These are phyloP conservation scores for Fusarium caatingaense DNA, from an alignment of 2,329 filamentous ascomycete genomes.

Conservation along the genomic window DNA sequence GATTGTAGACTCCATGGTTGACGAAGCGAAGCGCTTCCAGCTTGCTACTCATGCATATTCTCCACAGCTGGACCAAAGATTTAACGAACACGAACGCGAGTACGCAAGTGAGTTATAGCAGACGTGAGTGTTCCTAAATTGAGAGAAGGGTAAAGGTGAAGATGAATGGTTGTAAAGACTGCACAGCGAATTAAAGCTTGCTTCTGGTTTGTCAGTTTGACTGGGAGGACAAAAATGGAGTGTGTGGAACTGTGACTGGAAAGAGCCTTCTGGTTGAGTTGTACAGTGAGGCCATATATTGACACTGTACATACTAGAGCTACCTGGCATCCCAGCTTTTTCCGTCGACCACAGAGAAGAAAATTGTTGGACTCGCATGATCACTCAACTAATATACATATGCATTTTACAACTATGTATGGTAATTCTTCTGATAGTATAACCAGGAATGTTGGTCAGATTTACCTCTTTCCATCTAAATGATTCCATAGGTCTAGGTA, in stretches of 20 bases:
- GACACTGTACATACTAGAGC: neutral
- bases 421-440: neutral
- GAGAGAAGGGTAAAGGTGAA: neutral
- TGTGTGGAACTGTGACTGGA: constrained; percentile 13
- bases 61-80: constrained; percentile 26
- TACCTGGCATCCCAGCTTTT: neutral
- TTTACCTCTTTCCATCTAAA: neutral
- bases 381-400: neutral
- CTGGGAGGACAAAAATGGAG: constrained; percentile 21
- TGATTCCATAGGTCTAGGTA: neutral
- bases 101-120: neutral
- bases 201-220: constrained; percentile 4
- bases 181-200: constrained; percentile 3
- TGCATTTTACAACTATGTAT: neutral
- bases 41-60: constrained; percentile 40
- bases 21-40: constrained; percentile 35
- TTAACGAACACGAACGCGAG: constrained; percentile 33
- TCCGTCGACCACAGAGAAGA: neutral
- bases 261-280: neutral
- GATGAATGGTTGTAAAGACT: neutral
- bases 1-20: constrained; percentile 44
- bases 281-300: neutral
- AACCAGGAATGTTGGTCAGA: no score
- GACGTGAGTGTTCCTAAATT: neutral
- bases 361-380: neutral